phyloP scores from a whole-genome alignment of 305 asterid genomes.

The Fraxinus xanthoxyloides region DNA sequence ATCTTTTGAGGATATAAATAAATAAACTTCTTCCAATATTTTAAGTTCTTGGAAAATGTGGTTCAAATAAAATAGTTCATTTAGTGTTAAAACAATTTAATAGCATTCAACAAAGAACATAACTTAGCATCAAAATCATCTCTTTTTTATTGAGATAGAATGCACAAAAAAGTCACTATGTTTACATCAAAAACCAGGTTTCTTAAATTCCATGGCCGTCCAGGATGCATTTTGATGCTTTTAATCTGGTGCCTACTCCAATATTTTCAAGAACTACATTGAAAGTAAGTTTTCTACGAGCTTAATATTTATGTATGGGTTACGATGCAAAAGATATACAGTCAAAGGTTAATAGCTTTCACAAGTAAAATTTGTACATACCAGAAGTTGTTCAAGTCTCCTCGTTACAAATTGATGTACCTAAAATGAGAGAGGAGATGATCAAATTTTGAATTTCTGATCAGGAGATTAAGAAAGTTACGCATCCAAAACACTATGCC shows the following conservation, averaged over 20 bases:
- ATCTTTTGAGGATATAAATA: neutral
- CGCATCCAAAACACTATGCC: neutral
- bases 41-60: neutral
- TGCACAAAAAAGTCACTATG: neutral
- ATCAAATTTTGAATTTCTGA: slow-evolving; percentile 17
- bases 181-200: neutral
- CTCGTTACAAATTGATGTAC: slow-evolving; percentile 86
- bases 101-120: slow-evolving; percentile 4
- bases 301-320: neutral
- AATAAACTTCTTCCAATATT: neutral
- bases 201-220: slow-evolving; percentile 3
- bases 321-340: neutral
- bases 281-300: neutral
- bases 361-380: slow-evolving; percentile 38
- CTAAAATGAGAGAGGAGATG: slow-evolving; percentile 38
- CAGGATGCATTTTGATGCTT: neutral
- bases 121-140: neutral
- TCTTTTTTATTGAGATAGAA: neutral
- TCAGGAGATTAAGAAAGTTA: neutral
- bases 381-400: slow-evolving; percentile 95
- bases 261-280: slow-evolving; percentile 2
- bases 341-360: slow-evolving; percentile 5
- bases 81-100: neutral
- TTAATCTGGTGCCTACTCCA: neutral
- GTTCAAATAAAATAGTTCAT: neutral